Evolutionary conservation across 371 early-diverging fungal genomes (phyloP).

Genomic region (Lichtheimia ramosa): DNA sequence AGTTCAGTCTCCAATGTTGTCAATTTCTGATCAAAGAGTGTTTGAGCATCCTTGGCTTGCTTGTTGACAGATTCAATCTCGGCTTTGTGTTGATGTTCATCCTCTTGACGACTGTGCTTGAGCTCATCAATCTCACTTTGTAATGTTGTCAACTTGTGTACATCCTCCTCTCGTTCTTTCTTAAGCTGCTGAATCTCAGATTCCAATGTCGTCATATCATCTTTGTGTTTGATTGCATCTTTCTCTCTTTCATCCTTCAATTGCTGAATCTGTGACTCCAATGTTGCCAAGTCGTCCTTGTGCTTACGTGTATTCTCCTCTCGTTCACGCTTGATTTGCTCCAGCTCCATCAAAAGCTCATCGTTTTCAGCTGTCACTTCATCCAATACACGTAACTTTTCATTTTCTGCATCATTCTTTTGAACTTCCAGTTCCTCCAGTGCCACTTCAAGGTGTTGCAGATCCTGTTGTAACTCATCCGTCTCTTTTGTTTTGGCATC

Average conservation of each 20-base stretch:
- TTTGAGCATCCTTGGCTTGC: too few species aligned
- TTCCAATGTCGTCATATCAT: too few species aligned
- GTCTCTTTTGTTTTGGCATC: neutral
- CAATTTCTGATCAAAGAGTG: too few species aligned
- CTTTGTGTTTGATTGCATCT: neutral
- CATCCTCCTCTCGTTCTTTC: too few species aligned
- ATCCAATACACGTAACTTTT: conserved; percentile 12
- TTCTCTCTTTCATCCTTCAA: neutral
- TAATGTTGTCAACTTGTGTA: too few species aligned
- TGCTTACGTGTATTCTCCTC: neutral
- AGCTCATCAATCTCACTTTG: too few species aligned
- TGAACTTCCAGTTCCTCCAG: conserved; percentile 9
- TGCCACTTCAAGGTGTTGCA: conserved; percentile 6
- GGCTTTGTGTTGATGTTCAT: too few species aligned
- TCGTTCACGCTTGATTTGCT: neutral
- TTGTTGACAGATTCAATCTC: too few species aligned
- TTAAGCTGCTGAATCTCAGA: too few species aligned
- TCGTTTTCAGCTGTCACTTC: conserved; percentile 19
- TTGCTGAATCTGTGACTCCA: neutral
- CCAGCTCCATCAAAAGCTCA: neutral
- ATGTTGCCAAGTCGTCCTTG: neutral
- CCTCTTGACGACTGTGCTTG: too few species aligned
- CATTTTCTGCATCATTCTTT: conserved; percentile 11
- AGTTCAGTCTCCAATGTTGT: too few species aligned
- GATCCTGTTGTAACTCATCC: conserved; percentile 8